These are phyloP conservation scores for Golubevia pallescens DNA, from an alignment of 1,284 basidiomycete genomes.

Conservation along the genomic window DNA sequence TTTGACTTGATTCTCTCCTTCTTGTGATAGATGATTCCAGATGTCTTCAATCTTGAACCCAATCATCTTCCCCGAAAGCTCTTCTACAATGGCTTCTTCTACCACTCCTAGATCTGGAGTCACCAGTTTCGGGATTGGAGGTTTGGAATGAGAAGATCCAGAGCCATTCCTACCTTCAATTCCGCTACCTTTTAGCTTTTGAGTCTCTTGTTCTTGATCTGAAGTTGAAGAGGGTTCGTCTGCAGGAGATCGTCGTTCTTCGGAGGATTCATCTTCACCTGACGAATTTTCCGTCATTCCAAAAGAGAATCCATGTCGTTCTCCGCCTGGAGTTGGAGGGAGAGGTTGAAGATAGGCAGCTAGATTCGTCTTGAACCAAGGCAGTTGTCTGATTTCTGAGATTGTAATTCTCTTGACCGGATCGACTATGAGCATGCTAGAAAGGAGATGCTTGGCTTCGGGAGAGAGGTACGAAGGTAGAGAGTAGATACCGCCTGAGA, in stretches of 20 bases:
- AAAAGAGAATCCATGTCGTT: constrained; percentile 14
- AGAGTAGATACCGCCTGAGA: constrained; percentile 49
- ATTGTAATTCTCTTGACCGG: constrained; percentile 63
- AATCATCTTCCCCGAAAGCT: constrained; percentile 76
- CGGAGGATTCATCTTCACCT: neutral
- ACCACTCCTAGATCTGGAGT: constrained; percentile 75
- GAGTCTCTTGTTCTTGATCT: constrained; percentile 2
- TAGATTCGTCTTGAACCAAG: constrained; percentile 60
- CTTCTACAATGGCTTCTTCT: constrained; percentile 85
- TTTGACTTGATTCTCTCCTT: constrained; percentile 93
- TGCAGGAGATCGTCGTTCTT: neutral
- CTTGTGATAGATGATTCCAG: constrained; percentile 79
- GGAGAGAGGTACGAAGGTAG: constrained; percentile 55
- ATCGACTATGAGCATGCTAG: constrained; percentile 61
- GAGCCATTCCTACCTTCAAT: constrained; percentile 12
- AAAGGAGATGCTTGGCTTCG: constrained; percentile 53
- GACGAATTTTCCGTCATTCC: constrained; percentile 22
- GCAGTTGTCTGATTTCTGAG: constrained; percentile 52
- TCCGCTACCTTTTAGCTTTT: neutral
- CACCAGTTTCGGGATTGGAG: constrained; percentile 14
- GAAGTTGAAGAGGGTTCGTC: neutral
- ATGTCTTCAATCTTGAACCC: constrained; percentile 82
- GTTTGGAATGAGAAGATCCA: constrained; percentile 21
- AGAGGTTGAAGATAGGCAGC: constrained; percentile 70
- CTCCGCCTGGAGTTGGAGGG: constrained; percentile 73